Percentiles rank a stretch among this genome's conserved stretches.
phyloP scores from a whole-genome alignment of 2,329 filamentous ascomycete species.

The Penicillium sp. region DNA sequence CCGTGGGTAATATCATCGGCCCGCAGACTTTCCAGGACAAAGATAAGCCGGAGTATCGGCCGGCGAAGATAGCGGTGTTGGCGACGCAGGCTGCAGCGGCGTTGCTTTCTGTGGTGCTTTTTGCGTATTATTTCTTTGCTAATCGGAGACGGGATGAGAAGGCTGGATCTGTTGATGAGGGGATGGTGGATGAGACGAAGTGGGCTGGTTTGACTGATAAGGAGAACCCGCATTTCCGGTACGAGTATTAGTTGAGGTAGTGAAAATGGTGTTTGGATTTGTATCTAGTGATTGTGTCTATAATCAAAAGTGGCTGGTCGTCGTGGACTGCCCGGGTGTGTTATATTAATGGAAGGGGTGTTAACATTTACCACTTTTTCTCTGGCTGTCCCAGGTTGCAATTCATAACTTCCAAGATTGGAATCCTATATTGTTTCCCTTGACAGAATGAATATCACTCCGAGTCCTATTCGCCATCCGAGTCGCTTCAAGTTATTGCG shows the following conservation, averaged over 20 bases:
- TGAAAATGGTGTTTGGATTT: background rate
- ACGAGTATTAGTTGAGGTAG: conserved; percentile 35
- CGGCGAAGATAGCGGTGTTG: conserved; percentile 48
- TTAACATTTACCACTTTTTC: too few species aligned
- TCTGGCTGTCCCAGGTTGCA: too few species aligned
- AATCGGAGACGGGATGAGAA: conserved; percentile 34
- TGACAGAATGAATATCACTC: too few species aligned
- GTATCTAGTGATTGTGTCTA: background rate
- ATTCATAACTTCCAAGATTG: too few species aligned
- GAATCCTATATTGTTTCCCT: too few species aligned
- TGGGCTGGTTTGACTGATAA: conserved; percentile 41
- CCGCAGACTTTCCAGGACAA: conserved; percentile 16
- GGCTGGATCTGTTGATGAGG: conserved; percentile 15
- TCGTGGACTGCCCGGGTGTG: too few species aligned
- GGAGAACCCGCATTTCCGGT: conserved; percentile 39
- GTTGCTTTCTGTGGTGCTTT: conserved; percentile 33
- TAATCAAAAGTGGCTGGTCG: too few species aligned
- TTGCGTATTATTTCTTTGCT: conserved; percentile 34
- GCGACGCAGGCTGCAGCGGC: conserved; percentile 40
- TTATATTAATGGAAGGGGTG: too few species aligned
- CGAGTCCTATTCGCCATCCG: too few species aligned
- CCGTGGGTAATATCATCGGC: conserved; percentile 17
- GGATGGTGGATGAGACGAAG: conserved; percentile 27
- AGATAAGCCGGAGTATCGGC: conserved; percentile 41
- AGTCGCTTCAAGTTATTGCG: too few species aligned